These are phyloP conservation scores for Avena sativa DNA, from an alignment of 176 grass and related monocot species.

Conservation along the genomic window DNA sequence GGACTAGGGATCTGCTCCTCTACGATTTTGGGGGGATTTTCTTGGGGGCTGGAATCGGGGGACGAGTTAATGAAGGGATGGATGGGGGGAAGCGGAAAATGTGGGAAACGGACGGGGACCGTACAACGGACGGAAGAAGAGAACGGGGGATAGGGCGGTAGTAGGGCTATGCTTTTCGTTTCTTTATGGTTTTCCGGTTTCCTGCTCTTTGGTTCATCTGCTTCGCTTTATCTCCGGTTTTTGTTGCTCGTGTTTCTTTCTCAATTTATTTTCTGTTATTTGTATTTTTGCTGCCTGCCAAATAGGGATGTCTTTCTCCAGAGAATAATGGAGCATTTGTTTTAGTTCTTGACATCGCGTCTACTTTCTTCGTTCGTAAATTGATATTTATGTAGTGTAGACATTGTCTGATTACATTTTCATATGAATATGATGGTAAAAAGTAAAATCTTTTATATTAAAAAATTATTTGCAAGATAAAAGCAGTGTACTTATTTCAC, in stretches of 20 bases:
- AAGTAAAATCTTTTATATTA: no score
- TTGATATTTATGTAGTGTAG: no score
- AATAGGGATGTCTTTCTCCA: background rate
- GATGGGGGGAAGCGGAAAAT: slow-evolving; percentile 41
- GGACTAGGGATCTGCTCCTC: slow-evolving; percentile 46
- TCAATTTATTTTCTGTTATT: background rate
- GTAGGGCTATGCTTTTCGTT: slow-evolving; percentile 36
- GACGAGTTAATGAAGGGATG: slow-evolving; percentile 36
- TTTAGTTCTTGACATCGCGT: background rate
- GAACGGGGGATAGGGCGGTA: background rate
- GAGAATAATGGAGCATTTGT: background rate
- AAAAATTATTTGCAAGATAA: no score
- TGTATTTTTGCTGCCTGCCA: background rate
- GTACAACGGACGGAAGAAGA: slow-evolving; percentile 35
- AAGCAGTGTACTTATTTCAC: no score
- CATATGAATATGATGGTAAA: no score
- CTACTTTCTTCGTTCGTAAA: background rate
- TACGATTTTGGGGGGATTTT: slow-evolving; percentile 3
- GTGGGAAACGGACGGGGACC: slow-evolving; percentile 46
- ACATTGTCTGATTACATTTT: no score
- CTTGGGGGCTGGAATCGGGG: slow-evolving; percentile 6
- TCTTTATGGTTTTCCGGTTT: slow-evolving; percentile 29
- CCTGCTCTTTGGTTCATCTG: background rate
- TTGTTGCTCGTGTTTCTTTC: slow-evolving; percentile 4
- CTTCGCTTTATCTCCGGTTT: slow-evolving; percentile 27